Evolutionary conservation across 306 rosid species (phyloP).

Genomic region (Calophaca sinica): DNA sequence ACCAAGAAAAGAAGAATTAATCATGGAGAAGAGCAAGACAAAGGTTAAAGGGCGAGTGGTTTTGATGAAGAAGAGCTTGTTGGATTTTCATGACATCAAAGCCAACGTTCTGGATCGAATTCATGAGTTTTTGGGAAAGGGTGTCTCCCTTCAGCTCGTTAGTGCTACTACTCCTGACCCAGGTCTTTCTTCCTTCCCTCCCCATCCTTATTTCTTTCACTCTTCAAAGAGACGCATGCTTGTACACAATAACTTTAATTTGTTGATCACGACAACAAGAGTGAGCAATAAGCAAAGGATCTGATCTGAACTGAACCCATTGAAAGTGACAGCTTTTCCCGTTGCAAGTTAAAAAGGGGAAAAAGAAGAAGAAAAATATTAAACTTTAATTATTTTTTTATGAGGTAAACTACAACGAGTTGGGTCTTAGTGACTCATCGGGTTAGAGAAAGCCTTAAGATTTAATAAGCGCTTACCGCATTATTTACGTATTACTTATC

Average conservation of each 20-base stretch:
- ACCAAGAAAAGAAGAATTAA: too few relatives aligned
- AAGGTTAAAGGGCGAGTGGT: slow-evolving; percentile 64
- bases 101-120: slow-evolving; percentile 78
- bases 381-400: too few relatives aligned
- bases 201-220: neutral
- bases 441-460: too few relatives aligned
- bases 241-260: neutral
- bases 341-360: neutral
- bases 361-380: neutral
- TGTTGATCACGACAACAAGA: slow-evolving; percentile 1
- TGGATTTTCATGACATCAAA: slow-evolving; percentile 73
- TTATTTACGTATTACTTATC: too few relatives aligned
- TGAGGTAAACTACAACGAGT: neutral
- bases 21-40: slow-evolving; percentile 2
- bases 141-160: slow-evolving; percentile 82
- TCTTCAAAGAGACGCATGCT: neutral
- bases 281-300: slow-evolving; percentile 19
- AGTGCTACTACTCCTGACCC: slow-evolving; percentile 64
- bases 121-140: slow-evolving; percentile 80
- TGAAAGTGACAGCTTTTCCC: neutral
- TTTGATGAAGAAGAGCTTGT: slow-evolving; percentile 74
- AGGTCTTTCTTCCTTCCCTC: slow-evolving; percentile 50
- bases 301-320: neutral
- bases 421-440: too few relatives aligned
- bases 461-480: too few relatives aligned